Percentiles rank a stretch among this genome's conserved stretches.
phyloP scores from a whole-genome alignment of 306 rosid species.

The Dryas alaskensis region DNA sequence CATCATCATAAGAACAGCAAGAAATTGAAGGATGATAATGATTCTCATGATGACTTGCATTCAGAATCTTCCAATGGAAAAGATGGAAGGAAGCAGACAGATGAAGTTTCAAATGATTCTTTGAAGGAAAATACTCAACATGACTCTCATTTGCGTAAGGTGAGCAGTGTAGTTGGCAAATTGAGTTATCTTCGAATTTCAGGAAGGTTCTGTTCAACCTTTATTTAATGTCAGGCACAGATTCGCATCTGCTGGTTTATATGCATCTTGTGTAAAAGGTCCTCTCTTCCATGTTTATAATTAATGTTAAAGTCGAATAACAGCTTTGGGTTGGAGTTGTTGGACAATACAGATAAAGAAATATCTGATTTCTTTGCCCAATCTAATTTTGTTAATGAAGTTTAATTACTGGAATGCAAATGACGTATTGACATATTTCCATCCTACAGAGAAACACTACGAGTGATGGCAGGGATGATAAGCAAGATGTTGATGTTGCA shows the following conservation, averaged over 20 bases:
- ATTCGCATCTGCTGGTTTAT: not conserved
- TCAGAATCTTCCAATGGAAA: constrained; percentile 31
- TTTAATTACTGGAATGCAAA: constrained; percentile 13
- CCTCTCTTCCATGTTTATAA: not conserved
- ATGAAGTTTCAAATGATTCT: constrained; percentile 32
- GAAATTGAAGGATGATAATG: constrained; percentile 62
- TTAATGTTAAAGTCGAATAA: not conserved
- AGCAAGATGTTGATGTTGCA: constrained; percentile 36
- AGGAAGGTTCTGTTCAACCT: not conserved
- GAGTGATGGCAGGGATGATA: constrained; percentile 36
- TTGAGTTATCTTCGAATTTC: not conserved
- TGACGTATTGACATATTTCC: constrained; percentile 31
- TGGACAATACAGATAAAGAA: not conserved
- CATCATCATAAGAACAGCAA: constrained; percentile 56
- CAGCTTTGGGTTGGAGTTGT: too few relatives aligned
- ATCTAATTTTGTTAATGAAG: not conserved
- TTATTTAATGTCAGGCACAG: not conserved
- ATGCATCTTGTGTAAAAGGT: not conserved
- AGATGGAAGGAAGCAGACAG: constrained; percentile 26
- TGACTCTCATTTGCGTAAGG: constrained; percentile 62
- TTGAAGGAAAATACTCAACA: constrained; percentile 41
- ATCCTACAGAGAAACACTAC: constrained; percentile 56
- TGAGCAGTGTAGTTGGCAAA: constrained; percentile 32
- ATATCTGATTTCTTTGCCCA: not conserved
- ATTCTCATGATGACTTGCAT: constrained; percentile 34